These are phyloP conservation scores for Mycena floridula DNA, from an alignment of 768 basidiomycete species.

Conservation along the genomic window DNA sequence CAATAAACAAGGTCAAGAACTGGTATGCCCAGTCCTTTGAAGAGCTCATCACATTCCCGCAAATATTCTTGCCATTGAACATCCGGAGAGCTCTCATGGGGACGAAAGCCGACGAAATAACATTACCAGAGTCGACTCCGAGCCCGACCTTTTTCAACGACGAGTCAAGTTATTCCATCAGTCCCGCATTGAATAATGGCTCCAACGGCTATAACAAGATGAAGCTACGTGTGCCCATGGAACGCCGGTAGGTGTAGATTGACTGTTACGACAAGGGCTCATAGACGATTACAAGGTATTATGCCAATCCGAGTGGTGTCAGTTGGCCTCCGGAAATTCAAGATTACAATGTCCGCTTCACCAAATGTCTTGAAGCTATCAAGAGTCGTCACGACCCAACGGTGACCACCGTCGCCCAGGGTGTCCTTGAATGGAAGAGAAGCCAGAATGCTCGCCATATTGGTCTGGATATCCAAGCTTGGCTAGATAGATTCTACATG, in stretches of 20 bases:
- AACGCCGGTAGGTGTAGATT: slow-evolving; percentile 55
- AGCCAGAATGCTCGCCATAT: slow-evolving; percentile 63
- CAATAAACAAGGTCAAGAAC: slow-evolving; percentile 87
- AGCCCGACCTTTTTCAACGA: slow-evolving; percentile 84
- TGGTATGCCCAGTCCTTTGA: slow-evolving; percentile 99
- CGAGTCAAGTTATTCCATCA: too few relatives aligned
- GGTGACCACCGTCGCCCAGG: slow-evolving; percentile 94
- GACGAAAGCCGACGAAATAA: slow-evolving; percentile 37
- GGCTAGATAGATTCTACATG: slow-evolving; percentile 97
- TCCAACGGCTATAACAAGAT: slow-evolving; percentile 41
- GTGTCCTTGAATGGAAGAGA: slow-evolving; percentile 94
- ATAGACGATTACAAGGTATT: slow-evolving; percentile 3
- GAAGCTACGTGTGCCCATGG: slow-evolving; percentile 77
- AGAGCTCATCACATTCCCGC: slow-evolving; percentile 88
- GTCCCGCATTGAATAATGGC: too few relatives aligned
- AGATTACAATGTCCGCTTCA: slow-evolving; percentile 91
- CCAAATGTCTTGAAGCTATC: slow-evolving; percentile 78
- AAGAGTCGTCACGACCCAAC: slow-evolving; percentile 96
- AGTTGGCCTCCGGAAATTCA: slow-evolving; percentile 89
- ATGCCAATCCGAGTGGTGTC: slow-evolving; percentile 79
- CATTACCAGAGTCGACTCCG: slow-evolving; percentile 67
- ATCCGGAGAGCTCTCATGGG: slow-evolving; percentile 64
- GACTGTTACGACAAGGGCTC: slow-evolving; percentile 2
- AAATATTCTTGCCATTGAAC: slow-evolving; percentile 60
- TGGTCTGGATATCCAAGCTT: slow-evolving; percentile 85